Evolutionary conservation across 2,329 filamentous ascomycete species (phyloP).

Genomic region (Hypocrella siamensis): DNA sequence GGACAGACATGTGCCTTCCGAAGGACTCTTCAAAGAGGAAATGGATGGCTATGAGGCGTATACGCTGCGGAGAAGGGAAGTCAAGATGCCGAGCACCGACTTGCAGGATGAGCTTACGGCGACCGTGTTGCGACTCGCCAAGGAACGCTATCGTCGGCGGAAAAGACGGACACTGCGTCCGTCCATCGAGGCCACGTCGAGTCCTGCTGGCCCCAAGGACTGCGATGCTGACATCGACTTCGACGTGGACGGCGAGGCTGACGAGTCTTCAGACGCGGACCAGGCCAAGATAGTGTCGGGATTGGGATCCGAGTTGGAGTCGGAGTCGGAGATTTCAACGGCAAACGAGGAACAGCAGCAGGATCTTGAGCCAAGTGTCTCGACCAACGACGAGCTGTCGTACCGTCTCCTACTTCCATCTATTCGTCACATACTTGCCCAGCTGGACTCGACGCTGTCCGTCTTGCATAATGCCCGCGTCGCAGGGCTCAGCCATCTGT

Average conservation of each 20-base stretch:
- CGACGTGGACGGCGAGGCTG: too few relatives aligned
- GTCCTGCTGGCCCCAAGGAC: background rate
- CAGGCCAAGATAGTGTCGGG: too few relatives aligned
- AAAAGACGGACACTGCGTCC: conserved; percentile 3
- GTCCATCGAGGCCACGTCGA: conserved; percentile 3
- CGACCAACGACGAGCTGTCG: conserved; percentile 57
- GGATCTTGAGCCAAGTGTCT: conserved; percentile 35
- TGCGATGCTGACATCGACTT: conserved; percentile 1
- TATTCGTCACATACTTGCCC: conserved; percentile 52
- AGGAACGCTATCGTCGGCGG: conserved; percentile 38
- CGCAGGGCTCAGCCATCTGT: conserved; percentile 24
- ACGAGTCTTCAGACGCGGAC: too few relatives aligned
- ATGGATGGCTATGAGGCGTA: conserved; percentile 33
- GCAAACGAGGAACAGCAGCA: conserved; percentile 2
- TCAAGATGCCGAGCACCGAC: conserved; percentile 36
- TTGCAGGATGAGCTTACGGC: conserved; percentile 59
- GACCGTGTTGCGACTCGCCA: conserved; percentile 48
- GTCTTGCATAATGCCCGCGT: conserved; percentile 54
- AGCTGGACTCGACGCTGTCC: conserved; percentile 53
- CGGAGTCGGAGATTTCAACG: too few relatives aligned
- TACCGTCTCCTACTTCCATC: conserved; percentile 48
- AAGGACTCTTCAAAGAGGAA: conserved; percentile 30
- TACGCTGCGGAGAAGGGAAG: conserved; percentile 29
- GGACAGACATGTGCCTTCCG: conserved; percentile 42
- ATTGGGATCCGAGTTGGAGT: too few relatives aligned